phyloP scores from a whole-genome alignment of 2,329 filamentous ascomycete species.

The Hortaea sp. region DNA sequence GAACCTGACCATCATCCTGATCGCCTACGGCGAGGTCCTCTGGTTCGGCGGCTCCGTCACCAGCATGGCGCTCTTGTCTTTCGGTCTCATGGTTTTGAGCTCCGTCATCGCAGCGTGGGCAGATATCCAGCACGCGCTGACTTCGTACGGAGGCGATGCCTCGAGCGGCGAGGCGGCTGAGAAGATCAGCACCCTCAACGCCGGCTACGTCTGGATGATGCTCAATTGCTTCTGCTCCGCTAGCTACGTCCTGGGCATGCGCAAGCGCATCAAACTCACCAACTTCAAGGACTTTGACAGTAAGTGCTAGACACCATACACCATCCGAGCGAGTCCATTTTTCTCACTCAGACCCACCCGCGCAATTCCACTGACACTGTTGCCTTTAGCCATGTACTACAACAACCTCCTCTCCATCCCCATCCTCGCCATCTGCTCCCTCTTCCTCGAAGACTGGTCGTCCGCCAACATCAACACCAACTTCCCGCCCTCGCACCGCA shows the following conservation, averaged over 20 bases:
- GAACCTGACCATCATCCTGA: slow-evolving; percentile 97
- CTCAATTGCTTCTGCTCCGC: slow-evolving; percentile 94
- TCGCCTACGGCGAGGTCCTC: slow-evolving; percentile 94
- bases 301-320: slow-evolving; percentile 42
- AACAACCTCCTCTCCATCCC: slow-evolving; percentile 97
- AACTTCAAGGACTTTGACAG: slow-evolving; percentile 99
- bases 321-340: background rate
- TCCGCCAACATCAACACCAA: slow-evolving; percentile 70
- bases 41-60: slow-evolving; percentile 96
- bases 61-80: slow-evolving; percentile 78
- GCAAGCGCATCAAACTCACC: slow-evolving; percentile 98
- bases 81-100: slow-evolving; percentile 92
- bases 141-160: slow-evolving; percentile 40
- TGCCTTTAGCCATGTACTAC: slow-evolving; percentile 86
- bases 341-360: background rate
- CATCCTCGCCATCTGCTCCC: slow-evolving; percentile 70
- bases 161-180: slow-evolving; percentile 47
- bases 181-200: slow-evolving; percentile 79
- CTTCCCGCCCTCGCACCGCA: slow-evolving; percentile 75
- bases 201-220: slow-evolving; percentile 96
- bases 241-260: slow-evolving; percentile 82
- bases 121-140: slow-evolving; percentile 77
- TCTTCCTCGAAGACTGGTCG: slow-evolving; percentile 89
- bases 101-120: slow-evolving; percentile 95
- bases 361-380: background rate